Evolutionary conservation across 2,329 filamentous ascomycete genomes (phyloP), one percentile per base, ranked within the genome.

Genomic region (Scedosporium aurantiacum): DNA sequence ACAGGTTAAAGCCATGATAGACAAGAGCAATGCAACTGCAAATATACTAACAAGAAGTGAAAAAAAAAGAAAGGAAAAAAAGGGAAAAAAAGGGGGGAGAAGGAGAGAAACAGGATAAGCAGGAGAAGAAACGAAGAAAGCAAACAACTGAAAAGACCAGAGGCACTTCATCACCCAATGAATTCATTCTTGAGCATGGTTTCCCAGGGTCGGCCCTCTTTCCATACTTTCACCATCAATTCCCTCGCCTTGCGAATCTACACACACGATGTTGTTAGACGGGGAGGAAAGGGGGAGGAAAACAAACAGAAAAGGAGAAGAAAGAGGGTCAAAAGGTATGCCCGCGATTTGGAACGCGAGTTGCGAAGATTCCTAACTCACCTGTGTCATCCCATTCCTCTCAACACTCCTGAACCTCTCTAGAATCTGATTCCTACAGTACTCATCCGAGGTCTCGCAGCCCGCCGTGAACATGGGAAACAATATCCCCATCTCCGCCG

Each of bases 391-490:
- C 4, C 89, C 90, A 64, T 86, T 86, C 4, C 80, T 83, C 73
- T 93, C 89, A 1, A 90, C 82, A 18, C 80, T 80, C 69, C 78
- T 77, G 68, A 94, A 78, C 57, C 89, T 78, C 65, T 84, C 81
- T 67, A 89, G 75, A 43, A 93, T 83, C 67, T 83, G 78, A 25
- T 75, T 74, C 58, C 85, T 78, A 66, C 87, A 82, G 2, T 72
- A 73, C 40, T 76, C 68, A 57, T 85, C 80, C 61, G 75, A 75
- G 1, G 85, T 84, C 70, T 94, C 88, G 65, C 89, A 92, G 0
- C 90, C 90, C 1, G 90, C 90, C 1, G 88, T 89, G 71, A 94
- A 94, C 74, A 94, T 85, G 0, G 90, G 90, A 65, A 94, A 92
- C 45, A 94, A 71, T 18, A 90, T 75, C 67, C 88, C 90, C 7